Base-by-base conservation (phyloP, 192 early-diverging fungal species). In the Jimgerdemannia flammicorona region DNA sequence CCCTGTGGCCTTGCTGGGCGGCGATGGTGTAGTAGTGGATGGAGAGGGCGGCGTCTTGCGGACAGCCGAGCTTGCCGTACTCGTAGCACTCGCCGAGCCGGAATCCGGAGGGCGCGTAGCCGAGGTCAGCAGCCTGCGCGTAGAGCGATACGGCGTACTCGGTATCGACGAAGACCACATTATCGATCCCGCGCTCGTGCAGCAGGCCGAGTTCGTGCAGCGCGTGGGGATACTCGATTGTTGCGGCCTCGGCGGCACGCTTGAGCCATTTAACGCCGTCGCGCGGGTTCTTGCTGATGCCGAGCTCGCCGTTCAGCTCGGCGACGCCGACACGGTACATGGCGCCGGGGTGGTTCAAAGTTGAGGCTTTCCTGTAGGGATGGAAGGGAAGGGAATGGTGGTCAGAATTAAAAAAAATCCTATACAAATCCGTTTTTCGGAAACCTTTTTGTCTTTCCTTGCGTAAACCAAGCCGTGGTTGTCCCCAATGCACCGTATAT, bases 241-340 rank as follows among this genome's bases (percentile, higher is more conserved):
- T 88, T 14, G 87, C 88, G 0, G 87, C 85, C 73, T 88, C 89
- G 6, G 87, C 82, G 3, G 90, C 84, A 75, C 85, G 74, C 72
- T 89, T 89, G 20, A 88, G 78, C 85, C 86, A 91, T 75, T 90
- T 87, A 54, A 86, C 83, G 19, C 90, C 90, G 66, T 90, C 87
- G 9, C 89, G 84, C 44, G 84, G 78, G 39, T 88, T 89, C 41
- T 75, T 80, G 14, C 79, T 74, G 14, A 91, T 59, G 3, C 85
- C 84, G 10, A 90, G 81, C 70, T 90, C 87, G 19, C 90, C 90
- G 71, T 87, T 87, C 3, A 91, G 74, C 44, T 86, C 85, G 8
- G 87, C 88, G 14, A 91, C 83, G 19, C 89, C 89, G 18, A 91
- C 70, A 75, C 88, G 81, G 80, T 87, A 91, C 88, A 89, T 88